A percentile compares a stretch with the other conserved stretches of the same genome.
phyloP scores from a whole-genome alignment of 345 rosid species.

The Corymbia maculata region DNA sequence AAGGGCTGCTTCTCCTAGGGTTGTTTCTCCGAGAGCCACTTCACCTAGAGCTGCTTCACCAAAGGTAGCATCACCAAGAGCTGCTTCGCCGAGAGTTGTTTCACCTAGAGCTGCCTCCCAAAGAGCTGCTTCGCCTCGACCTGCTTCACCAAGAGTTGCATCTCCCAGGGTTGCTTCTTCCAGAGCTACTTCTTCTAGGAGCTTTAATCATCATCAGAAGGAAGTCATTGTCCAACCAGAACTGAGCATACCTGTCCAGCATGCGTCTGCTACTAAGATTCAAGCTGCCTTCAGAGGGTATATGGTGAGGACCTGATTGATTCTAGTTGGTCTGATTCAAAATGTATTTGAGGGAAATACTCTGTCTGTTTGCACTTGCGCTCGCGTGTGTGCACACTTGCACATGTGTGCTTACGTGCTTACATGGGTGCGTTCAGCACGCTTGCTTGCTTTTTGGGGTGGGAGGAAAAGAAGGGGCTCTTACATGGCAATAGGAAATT shows the following conservation, averaged over 20 bases:
- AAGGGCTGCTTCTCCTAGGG: constrained; percentile 34
- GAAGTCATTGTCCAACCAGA: constrained; percentile 55
- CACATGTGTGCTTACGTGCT: not conserved
- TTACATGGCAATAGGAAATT: not conserved
- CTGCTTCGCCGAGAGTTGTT: constrained; percentile 32
- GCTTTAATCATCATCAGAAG: constrained; percentile 23
- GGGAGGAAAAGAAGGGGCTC: not conserved
- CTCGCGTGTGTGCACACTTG: not conserved
- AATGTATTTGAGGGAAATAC: not conserved
- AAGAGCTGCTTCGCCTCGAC: constrained; percentile 14
- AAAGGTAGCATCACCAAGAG: constrained; percentile 44
- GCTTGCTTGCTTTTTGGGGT: not conserved
- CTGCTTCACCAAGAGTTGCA: constrained; percentile 35
- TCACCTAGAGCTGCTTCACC: constrained; percentile 40
- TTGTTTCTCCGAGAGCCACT: constrained; percentile 18
- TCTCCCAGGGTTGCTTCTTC: constrained; percentile 52
- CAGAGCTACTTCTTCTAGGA: constrained; percentile 35
- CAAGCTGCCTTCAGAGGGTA: constrained; percentile 89
- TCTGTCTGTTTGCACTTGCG: not conserved
- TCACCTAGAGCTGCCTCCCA: constrained; percentile 24
- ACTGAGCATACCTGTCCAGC: constrained; percentile 44
- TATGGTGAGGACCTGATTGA: constrained; percentile 43
- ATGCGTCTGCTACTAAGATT: constrained; percentile 70
- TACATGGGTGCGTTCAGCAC: not conserved
- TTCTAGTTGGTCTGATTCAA: not conserved